phyloP scores from a whole-genome alignment of 2,329 filamentous ascomycete genomes.

The Malbranchea cinnamomea region DNA sequence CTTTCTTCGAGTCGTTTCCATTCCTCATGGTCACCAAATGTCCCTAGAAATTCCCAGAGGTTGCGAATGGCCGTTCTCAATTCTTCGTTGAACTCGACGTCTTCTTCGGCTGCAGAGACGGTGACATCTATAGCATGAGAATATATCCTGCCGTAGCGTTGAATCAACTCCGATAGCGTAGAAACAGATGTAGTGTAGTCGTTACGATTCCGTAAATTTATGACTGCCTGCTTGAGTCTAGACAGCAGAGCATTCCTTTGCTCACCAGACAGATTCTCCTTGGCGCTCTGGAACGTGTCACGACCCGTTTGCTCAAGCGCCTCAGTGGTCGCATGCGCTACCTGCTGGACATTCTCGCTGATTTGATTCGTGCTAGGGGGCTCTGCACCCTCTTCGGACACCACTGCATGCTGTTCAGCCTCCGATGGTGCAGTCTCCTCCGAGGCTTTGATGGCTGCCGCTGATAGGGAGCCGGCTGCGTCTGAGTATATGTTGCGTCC shows the following conservation, averaged over 20 bases:
- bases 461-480: constrained; percentile 64
- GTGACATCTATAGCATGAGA: constrained; percentile 57
- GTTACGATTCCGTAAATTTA: constrained; percentile 56
- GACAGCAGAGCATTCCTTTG: constrained; percentile 59
- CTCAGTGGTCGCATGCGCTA: constrained; percentile 27
- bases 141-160: constrained; percentile 65
- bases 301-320: constrained; percentile 27
- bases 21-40: constrained; percentile 57
- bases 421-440: constrained; percentile 56
- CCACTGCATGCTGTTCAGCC: constrained; percentile 40
- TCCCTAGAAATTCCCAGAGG: constrained; percentile 66
- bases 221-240: constrained; percentile 61
- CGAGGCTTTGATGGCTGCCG: constrained; percentile 58
- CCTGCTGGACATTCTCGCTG: constrained; percentile 39
- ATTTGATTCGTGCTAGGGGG: constrained; percentile 49
- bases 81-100: constrained; percentile 57
- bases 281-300: constrained; percentile 54
- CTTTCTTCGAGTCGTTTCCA: constrained; percentile 62
- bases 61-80: constrained; percentile 62
- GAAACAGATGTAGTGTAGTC: constrained; percentile 83
- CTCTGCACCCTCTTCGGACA: constrained; percentile 33
- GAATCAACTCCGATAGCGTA: constrained; percentile 57
- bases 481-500: constrained; percentile 76
- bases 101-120: constrained; percentile 50
- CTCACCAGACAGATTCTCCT: constrained; percentile 56